Evolutionary conservation across 2,329 filamentous ascomycete genomes (phyloP).

Genomic region (Metarhizium album): DNA sequence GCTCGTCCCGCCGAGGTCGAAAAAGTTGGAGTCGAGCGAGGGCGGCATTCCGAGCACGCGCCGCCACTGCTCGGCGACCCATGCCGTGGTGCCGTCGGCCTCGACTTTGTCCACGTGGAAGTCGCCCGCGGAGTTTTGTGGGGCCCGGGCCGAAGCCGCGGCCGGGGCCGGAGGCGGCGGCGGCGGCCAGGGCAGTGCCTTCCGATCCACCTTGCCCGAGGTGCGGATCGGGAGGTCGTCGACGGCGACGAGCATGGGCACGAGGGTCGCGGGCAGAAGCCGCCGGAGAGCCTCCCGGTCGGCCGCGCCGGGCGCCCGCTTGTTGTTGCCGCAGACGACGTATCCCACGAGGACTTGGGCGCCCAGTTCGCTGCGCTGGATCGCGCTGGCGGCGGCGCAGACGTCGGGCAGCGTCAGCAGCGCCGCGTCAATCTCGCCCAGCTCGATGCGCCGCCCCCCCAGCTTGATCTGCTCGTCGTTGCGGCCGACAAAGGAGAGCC

Average conservation of each 20-base stretch:
- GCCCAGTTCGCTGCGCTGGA: constrained; percentile 11
- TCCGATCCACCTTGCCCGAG: constrained; percentile 14
- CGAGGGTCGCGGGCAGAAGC: constrained; percentile 10
- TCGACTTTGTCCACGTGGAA: not conserved
- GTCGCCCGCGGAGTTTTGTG: not conserved
- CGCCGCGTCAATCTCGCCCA: constrained; percentile 16
- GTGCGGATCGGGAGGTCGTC: constrained; percentile 12
- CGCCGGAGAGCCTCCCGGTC: constrained; percentile 7
- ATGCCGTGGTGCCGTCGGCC: constrained; percentile 8
- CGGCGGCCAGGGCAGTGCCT: constrained; percentile 10
- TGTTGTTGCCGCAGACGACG: constrained; percentile 6
- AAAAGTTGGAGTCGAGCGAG: constrained; percentile 9
- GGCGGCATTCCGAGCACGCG: constrained; percentile 10
- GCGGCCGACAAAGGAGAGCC: constrained; percentile 14
- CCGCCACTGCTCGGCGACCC: constrained; percentile 13
- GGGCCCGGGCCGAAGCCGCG: not conserved
- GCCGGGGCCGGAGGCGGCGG: constrained; percentile 2
- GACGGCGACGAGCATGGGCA: constrained; percentile 12
- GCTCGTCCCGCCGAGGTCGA: constrained; percentile 14
- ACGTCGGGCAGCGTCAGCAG: constrained; percentile 12
- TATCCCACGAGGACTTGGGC: constrained; percentile 14
- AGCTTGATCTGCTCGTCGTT: constrained; percentile 20
- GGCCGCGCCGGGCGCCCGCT: not conserved
- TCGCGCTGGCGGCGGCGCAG: constrained; percentile 9
- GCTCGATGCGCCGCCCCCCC: constrained; percentile 17